Evolutionary conservation across 2,329 filamentous ascomycete genomes (phyloP).

Genomic region (Clonostachys solani): DNA sequence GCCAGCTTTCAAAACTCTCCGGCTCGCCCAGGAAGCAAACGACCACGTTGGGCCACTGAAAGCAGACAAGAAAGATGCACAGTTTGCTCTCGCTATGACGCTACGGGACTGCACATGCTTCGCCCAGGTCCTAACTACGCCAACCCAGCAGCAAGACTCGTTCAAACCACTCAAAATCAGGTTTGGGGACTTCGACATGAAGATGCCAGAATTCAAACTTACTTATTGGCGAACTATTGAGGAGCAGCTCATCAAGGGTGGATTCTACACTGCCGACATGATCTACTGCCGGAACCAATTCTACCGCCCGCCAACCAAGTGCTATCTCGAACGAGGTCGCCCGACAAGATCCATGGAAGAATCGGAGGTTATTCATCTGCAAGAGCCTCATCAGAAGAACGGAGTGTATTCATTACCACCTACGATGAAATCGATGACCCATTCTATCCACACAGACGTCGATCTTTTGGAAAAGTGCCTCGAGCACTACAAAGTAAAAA

Average conservation of each 20-base stretch:
- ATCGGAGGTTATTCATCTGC: conserved; percentile 1
- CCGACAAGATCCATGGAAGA: not conserved
- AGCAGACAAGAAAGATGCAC: conserved; percentile 30
- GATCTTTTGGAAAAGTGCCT: not conserved
- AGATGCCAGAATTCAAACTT: conserved; percentile 62
- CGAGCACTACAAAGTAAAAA: not conserved
- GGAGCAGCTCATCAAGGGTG: conserved; percentile 55
- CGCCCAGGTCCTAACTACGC: conserved; percentile 45
- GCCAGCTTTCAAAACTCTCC: conserved; percentile 17
- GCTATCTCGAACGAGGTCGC: conserved; percentile 20
- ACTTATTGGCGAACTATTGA: conserved; percentile 67
- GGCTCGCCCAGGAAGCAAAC: conserved; percentile 30
- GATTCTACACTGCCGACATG: conserved; percentile 59
- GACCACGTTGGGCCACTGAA: conserved; percentile 39
- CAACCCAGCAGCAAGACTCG: conserved; percentile 12
- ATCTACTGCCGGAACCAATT: conserved; percentile 23
- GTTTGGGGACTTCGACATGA: conserved; percentile 75
- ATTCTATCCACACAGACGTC: not conserved
- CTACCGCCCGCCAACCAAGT: conserved; percentile 28
- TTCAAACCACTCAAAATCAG: conserved; percentile 43
- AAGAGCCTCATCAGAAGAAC: not conserved
- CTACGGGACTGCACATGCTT: conserved; percentile 76
- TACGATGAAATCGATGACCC: not conserved
- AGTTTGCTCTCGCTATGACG: conserved; percentile 72
- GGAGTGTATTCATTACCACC: not conserved